Percentiles rank a stretch among this genome's conserved stretches.
Conservation (phyloP, 2,329 filamentous ascomycete genomes). For the Neonectria ditissima region DNA sequence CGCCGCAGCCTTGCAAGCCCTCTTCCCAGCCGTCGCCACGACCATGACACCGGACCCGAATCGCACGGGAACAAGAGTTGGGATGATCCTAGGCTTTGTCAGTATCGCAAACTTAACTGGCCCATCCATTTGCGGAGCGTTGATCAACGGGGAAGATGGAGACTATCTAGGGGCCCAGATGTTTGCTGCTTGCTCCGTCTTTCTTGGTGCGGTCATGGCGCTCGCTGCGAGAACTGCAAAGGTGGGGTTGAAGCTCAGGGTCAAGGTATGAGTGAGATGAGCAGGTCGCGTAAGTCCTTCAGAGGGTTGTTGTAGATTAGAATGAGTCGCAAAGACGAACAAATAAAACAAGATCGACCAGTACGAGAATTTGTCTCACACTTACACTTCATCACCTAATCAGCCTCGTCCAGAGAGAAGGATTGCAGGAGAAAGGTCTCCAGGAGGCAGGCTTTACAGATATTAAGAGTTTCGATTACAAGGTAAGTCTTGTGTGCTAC, state of each 20-base stretch:
- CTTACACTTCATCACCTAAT: too few species aligned
- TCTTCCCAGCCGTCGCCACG: conserved; percentile 63
- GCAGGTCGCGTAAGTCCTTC: not conserved
- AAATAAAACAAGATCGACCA: too few species aligned
- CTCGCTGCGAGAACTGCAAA: conserved; percentile 34
- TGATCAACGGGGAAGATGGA: conserved; percentile 35
- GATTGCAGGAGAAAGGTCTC: conserved; percentile 29
- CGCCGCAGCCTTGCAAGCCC: conserved; percentile 61
- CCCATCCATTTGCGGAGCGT: conserved; percentile 42
- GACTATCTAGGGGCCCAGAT: conserved; percentile 41
- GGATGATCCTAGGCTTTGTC: conserved; percentile 51
- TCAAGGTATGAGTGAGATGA: conserved; percentile 21
- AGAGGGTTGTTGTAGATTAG: too few species aligned
- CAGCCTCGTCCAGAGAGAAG: conserved; percentile 27
- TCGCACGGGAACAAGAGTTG: conserved; percentile 50
- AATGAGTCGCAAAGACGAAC: too few species aligned
- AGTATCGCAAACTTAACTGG: conserved; percentile 47
- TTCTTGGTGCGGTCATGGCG: conserved; percentile 38
- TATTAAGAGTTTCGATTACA: conserved; percentile 35
- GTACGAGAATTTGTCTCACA: too few species aligned
- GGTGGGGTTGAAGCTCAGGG: conserved; percentile 24
- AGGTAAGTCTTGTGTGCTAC: conserved; percentile 14
- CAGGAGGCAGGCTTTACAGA: conserved; percentile 37
- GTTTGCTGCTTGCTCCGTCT: conserved; percentile 39
- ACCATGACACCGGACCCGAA: conserved; percentile 51